phyloP scores from a whole-genome alignment of 805 yeast species.

The Hanseniaspora nectarophila region DNA sequence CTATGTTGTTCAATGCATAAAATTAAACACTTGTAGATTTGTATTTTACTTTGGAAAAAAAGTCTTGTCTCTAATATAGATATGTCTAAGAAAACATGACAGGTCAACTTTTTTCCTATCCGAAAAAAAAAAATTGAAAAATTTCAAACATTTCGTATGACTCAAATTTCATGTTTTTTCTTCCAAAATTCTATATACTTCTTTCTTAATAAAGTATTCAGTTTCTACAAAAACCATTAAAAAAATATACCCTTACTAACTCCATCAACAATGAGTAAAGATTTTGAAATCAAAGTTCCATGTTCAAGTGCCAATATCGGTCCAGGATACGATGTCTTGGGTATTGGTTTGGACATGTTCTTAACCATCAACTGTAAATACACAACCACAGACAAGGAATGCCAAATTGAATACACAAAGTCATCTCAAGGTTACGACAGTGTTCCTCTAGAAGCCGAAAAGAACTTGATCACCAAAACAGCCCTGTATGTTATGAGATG shows the following conservation, averaged over 20 bases:
- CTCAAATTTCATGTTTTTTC: no score
- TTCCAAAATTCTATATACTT: no score
- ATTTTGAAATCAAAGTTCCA: slow-evolving; percentile 64
- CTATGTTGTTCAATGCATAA: no score
- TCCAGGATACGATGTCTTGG: slow-evolving; percentile 95
- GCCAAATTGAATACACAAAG: slow-evolving; percentile 54
- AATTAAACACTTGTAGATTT: no score
- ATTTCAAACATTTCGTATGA: no score
- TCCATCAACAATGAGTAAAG: slow-evolving; percentile 30
- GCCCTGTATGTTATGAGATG: slow-evolving; percentile 86
- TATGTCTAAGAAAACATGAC: no score
- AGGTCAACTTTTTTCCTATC: no score
- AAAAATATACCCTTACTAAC: background rate
- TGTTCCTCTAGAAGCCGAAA: slow-evolving; percentile 68
- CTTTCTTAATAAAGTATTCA: background rate
- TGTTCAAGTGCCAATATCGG: slow-evolving; percentile 98
- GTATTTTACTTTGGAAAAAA: no score
- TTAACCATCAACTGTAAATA: slow-evolving; percentile 62
- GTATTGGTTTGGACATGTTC: slow-evolving; percentile 71
- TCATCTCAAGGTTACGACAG: slow-evolving; percentile 63
- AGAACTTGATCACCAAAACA: slow-evolving; percentile 79
- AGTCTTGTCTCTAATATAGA: no score
- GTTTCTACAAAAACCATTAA: background rate
- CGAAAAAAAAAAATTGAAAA: background rate
- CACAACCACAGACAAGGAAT: slow-evolving; percentile 54